A percentile compares a stretch with the other conserved stretches of the same genome.
Evolutionary conservation across 306 rosid genomes (phyloP).

Genomic region (Echinosophora koreensis): DNA sequence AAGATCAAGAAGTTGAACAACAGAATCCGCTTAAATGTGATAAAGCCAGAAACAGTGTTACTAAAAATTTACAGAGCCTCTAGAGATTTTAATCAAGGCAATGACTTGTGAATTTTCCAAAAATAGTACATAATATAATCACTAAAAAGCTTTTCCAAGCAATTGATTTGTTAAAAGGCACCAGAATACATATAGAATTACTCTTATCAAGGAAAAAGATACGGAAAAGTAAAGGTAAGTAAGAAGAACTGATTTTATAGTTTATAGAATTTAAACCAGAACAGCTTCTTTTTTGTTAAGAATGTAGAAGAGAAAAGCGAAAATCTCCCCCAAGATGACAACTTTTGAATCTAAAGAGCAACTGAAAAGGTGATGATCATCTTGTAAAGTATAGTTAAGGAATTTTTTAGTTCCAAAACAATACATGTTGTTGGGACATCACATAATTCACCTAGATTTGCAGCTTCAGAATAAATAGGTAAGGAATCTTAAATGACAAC

Average conservation of each 20-base stretch:
- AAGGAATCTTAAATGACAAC: slow-evolving; percentile 10
- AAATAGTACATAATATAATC: slow-evolving; percentile 16
- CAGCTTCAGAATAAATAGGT: background rate
- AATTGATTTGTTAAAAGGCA: slow-evolving; percentile 19
- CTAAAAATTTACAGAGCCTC: no score
- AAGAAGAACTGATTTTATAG: background rate
- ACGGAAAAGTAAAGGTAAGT: background rate
- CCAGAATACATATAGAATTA: background rate
- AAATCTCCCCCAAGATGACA: background rate
- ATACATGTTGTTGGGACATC: background rate
- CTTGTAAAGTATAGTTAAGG: slow-evolving; percentile 5
- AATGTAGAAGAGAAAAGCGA: slow-evolving; percentile 1
- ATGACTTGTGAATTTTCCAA: slow-evolving; percentile 8
- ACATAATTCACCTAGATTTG: slow-evolving; percentile 23
- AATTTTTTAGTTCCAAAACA: slow-evolving; percentile 14
- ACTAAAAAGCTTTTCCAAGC: slow-evolving; percentile 5
- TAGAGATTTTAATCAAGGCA: slow-evolving; percentile 3
- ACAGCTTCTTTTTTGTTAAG: background rate
- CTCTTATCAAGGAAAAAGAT: background rate
- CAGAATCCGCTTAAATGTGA: no score
- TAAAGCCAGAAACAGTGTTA: no score
- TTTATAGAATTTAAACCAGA: background rate
- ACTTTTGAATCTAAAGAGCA: slow-evolving; percentile 4
- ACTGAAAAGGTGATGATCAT: background rate
- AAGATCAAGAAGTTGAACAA: no score